These are phyloP conservation scores for Eutrema yunnanense DNA, from an alignment of 345 rosid genomes.

Conservation along the genomic window DNA sequence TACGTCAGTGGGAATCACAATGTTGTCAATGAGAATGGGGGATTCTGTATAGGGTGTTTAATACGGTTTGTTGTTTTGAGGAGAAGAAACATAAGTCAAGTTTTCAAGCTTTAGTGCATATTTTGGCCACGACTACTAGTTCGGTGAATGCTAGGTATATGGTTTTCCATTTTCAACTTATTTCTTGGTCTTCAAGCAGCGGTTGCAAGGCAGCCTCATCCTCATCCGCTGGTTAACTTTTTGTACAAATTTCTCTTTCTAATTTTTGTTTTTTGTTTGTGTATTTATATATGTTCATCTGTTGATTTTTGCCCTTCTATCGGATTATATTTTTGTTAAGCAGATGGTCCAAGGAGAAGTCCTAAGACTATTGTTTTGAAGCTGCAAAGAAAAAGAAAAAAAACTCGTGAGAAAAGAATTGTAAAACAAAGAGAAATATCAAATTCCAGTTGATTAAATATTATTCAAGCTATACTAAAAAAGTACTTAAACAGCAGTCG, in stretches of 20 bases:
- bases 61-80: conserved; percentile 14
- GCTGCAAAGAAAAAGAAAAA: not conserved
- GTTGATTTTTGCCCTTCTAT: not conserved
- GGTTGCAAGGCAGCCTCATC: not conserved
- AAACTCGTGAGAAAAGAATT: not conserved
- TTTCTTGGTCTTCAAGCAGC: conserved; percentile 1
- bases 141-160: not conserved
- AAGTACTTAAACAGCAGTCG: no score
- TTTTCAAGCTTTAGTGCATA: not conserved
- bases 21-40: conserved; percentile 17
- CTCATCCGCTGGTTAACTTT: not conserved
- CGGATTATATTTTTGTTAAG: not conserved
- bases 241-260: not conserved
- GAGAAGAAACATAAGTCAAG: conserved; percentile 12
- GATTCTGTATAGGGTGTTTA: not conserved
- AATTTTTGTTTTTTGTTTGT: not conserved
- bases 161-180: not conserved
- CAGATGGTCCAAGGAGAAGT: not conserved
- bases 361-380: not conserved
- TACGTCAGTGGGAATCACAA: conserved; percentile 5
- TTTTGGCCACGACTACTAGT: conserved; percentile 15
- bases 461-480: no score
- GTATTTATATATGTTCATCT: not conserved
- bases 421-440: not conserved
- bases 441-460: no score